phyloP scores from a whole-genome alignment of 768 basidiomycete genomes.

The Panus rudis region DNA sequence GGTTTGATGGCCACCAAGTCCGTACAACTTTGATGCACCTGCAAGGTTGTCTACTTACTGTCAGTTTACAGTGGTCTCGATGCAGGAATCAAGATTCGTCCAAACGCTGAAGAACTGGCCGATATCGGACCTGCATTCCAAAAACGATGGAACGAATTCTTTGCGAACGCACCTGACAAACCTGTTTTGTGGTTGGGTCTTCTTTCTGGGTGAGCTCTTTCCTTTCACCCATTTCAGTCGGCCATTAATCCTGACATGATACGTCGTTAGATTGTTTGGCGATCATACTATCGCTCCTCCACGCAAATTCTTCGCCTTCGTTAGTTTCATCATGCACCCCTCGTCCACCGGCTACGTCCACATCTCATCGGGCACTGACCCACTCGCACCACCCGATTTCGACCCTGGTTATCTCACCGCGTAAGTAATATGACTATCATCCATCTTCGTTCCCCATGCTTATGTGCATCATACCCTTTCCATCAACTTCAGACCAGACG shows the following conservation, averaged over 20 bases:
- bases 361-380: conserved; percentile 15
- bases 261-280: conserved; percentile 10
- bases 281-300: conserved; percentile 9
- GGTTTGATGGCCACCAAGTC: conserved; percentile 53
- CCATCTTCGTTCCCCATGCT: not conserved
- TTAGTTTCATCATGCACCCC: conserved; percentile 12
- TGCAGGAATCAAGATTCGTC: conserved; percentile 18
- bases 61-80: conserved; percentile 14
- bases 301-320: conserved; percentile 17
- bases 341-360: conserved; percentile 17
- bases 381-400: conserved; percentile 16
- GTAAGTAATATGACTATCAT: conserved; percentile 4
- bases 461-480: not conserved
- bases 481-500: conserved; percentile 14
- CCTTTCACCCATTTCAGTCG: not conserved
- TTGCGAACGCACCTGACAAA: conserved; percentile 18
- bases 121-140: conserved; percentile 19
- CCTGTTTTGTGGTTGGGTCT: conserved; percentile 12
- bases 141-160: conserved; percentile 17
- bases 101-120: conserved; percentile 14
- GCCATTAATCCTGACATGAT: not conserved
- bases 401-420: conserved; percentile 16
- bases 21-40: conserved; percentile 7
- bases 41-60: not conserved
- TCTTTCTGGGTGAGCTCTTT: conserved; percentile 8